These are phyloP conservation scores for Acacia confusa DNA, from an alignment of 306 rosid species.

Conservation along the genomic window DNA sequence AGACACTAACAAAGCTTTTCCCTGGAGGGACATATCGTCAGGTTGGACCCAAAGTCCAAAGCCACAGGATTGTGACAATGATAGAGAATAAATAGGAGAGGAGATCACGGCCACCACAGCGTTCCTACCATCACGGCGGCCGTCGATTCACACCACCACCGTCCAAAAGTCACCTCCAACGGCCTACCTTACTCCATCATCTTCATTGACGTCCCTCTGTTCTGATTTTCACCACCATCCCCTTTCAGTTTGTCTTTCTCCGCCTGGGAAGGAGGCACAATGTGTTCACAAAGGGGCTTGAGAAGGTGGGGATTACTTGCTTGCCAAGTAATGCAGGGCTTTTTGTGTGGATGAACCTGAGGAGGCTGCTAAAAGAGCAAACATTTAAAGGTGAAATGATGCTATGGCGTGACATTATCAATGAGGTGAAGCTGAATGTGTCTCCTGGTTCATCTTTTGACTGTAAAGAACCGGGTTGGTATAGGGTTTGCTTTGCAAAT, in stretches of 20 bases:
- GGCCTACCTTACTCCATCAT: too few relatives aligned
- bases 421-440: conserved; percentile 84
- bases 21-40: too few relatives aligned
- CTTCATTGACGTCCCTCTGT: too few relatives aligned
- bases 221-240: too few relatives aligned
- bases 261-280: conserved; percentile 41
- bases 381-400: conserved; percentile 64
- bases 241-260: too few relatives aligned
- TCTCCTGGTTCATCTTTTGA: conserved; percentile 88
- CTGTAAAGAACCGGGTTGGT: conserved; percentile 89
- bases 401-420: conserved; percentile 65
- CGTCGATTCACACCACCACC: too few relatives aligned
- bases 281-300: conserved; percentile 53
- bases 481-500: conserved; percentile 89
- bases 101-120: too few relatives aligned
- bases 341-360: conserved; percentile 83
- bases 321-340: conserved; percentile 78
- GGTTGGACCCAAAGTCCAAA: not conserved
- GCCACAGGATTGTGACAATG: not conserved
- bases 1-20: too few relatives aligned
- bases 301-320: conserved; percentile 56
- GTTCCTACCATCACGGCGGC: too few relatives aligned
- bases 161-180: too few relatives aligned
- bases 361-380: conserved; percentile 51
- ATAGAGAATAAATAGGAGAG: too few relatives aligned